These are phyloP conservation scores for Chlorella sp. DNA, from an alignment of 139 green algal genomes.

Conservation along the genomic window DNA sequence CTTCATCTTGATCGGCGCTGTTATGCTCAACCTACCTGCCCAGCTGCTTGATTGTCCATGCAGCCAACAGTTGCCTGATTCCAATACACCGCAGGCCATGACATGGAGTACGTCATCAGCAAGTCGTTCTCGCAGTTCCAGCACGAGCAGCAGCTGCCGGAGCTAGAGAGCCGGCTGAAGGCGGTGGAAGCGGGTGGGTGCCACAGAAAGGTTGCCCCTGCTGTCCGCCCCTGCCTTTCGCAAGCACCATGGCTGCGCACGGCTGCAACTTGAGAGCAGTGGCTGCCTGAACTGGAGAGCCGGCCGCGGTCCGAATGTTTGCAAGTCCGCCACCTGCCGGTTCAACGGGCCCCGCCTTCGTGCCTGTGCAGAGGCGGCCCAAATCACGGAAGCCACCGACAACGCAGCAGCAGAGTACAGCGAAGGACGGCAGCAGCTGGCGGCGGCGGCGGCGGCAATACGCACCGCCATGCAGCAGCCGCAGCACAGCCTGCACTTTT, in stretches of 20 bases:
- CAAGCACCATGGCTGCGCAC: no score
- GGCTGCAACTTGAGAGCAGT: no score
- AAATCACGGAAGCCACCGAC: slow-evolving; percentile 14
- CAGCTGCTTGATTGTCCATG: not conserved
- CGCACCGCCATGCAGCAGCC: slow-evolving; percentile 52
- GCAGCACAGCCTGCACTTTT: slow-evolving; percentile 73
- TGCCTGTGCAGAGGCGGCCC: slow-evolving; percentile 14
- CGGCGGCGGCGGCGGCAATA: slow-evolving; percentile 41
- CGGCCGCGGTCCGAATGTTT: no score
- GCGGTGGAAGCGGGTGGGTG: not conserved
- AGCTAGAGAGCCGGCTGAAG: slow-evolving; percentile 40
- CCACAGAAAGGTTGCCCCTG: not conserved
- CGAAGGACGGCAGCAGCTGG: slow-evolving; percentile 36
- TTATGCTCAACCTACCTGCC: no score
- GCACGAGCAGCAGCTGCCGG: slow-evolving; percentile 66
- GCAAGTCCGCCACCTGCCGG: no score
- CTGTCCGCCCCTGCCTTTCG: not conserved
- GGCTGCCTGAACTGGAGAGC: slow-evolving; percentile 45
- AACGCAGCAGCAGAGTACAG: slow-evolving; percentile 41
- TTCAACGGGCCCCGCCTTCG: not conserved
- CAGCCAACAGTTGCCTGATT: not conserved
- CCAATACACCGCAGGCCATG: not conserved
- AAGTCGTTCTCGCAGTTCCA: slow-evolving; percentile 96
- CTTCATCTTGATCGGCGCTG: not conserved
- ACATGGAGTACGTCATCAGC: slow-evolving; percentile 90